A percentile compares a stretch with the other conserved stretches of the same genome.
Conservation (phyloP, 2,329 filamentous ascomycete genomes). For the Fusarium agapanthi region DNA sequence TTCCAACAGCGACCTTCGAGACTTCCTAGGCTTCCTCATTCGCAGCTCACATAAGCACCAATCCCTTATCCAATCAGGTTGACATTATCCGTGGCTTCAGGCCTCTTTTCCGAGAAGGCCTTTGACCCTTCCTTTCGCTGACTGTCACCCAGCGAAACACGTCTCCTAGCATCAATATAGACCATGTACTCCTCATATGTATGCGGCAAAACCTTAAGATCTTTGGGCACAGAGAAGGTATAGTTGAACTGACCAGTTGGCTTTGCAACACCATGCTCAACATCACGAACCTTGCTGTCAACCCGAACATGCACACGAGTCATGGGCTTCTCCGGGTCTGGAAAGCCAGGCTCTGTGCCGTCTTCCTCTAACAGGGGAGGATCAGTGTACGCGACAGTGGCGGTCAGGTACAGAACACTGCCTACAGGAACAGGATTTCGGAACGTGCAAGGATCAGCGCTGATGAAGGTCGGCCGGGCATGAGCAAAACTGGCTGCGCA, state of each 20-base stretch:
- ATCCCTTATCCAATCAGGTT: slow-evolving; percentile 30
- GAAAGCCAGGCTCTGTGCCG: slow-evolving; percentile 35
- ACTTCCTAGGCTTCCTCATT: too few relatives aligned
- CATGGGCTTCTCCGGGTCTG: slow-evolving; percentile 35
- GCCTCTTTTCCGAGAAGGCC: neutral
- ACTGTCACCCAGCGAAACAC: slow-evolving; percentile 38
- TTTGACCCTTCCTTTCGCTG: slow-evolving; percentile 29
- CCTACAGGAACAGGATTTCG: slow-evolving; percentile 44
- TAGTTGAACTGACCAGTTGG: slow-evolving; percentile 46
- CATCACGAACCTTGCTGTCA: slow-evolving; percentile 44
- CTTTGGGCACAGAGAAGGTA: slow-evolving; percentile 43
- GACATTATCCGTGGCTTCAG: neutral
- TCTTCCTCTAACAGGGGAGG: slow-evolving; percentile 43
- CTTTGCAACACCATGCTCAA: slow-evolving; percentile 44
- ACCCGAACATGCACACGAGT: slow-evolving; percentile 44
- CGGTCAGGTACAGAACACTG: slow-evolving; percentile 43
- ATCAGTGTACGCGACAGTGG: slow-evolving; percentile 44
- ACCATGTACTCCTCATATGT: slow-evolving; percentile 46
- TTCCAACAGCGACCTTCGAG: neutral
- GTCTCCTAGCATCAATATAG: slow-evolving; percentile 43
- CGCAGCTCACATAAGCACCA: neutral
- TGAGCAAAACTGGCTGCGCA: slow-evolving; percentile 46
- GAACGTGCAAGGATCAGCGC: slow-evolving; percentile 44
- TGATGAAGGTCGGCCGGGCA: slow-evolving; percentile 44
- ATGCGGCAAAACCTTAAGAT: slow-evolving; percentile 42